phyloP scores from a whole-genome alignment of 2,329 filamentous ascomycete species.

The Colletotrichum sidae region DNA sequence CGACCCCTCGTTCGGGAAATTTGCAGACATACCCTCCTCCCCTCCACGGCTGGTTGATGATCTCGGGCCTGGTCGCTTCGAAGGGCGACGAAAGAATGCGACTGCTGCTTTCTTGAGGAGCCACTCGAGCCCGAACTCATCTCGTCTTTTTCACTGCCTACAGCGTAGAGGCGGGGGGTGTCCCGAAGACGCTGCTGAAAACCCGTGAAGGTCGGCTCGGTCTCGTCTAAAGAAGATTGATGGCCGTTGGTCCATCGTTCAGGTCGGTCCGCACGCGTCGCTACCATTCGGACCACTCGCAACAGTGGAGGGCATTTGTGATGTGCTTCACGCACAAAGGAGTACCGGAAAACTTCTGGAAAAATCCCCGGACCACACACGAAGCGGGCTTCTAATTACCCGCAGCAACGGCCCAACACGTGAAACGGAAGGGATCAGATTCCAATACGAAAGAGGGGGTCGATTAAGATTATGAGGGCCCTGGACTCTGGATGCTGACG shows the following conservation, averaged over 20 bases:
- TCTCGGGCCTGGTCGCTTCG: conserved; percentile 26
- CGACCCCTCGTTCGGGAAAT: conserved; percentile 32
- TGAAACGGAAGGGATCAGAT: conserved; percentile 20
- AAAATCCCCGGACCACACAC: background rate
- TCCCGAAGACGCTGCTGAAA: background rate
- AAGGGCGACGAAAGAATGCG: conserved; percentile 25
- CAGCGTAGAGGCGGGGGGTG: no score
- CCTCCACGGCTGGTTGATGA: conserved; percentile 31
- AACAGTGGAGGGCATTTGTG: no score
- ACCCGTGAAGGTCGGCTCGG: background rate
- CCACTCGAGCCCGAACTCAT: background rate
- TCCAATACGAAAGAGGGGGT: background rate
- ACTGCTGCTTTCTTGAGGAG: conserved; percentile 19
- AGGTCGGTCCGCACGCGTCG: no score
- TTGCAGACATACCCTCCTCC: conserved; percentile 8
- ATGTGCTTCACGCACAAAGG: background rate
- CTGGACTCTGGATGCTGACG: background rate
- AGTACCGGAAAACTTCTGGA: background rate
- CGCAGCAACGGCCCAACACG: conserved; percentile 27
- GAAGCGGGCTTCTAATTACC: conserved; percentile 5
- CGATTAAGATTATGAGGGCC: conserved; percentile 12
- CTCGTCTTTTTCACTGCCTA: no score
- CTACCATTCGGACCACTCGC: no score
- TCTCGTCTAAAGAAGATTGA: no score
- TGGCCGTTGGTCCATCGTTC: no score